Evolutionary conservation across 2,329 filamentous ascomycete species (phyloP), one percentile per base, ranked within the genome.

Genomic region (Stachybotrys elegans): DNA sequence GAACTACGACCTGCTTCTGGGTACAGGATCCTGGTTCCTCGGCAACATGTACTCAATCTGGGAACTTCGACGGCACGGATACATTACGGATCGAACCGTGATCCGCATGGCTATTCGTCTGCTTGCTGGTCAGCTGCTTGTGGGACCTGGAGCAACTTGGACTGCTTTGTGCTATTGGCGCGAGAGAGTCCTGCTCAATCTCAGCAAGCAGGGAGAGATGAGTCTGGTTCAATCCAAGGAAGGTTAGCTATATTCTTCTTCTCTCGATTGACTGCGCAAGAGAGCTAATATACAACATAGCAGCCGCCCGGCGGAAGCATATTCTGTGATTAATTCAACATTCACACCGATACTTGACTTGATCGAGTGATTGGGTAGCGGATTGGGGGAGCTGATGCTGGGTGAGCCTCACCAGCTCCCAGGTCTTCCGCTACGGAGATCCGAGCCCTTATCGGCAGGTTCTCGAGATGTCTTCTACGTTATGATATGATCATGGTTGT

Each of bases 91-190:
- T 3, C 8, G 8, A 5, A 25, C 43, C 2, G 51, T 48, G 1
- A 14, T 49, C 2, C 29, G n/a, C 20, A 46, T 47, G 0, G 38
- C 38, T 3, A 20, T 32, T 3, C 16, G 20, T 5, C 29, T 53
- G 3, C 4, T 52, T 13, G 4, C 36, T 1, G 51, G 51, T 0
- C 43, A 49, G 5, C 20, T 51, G 5, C 5, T 55, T 3, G 46
- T 55, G 22, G 56, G 57, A 0, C 48, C 55, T 3, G 49, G 51
- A 2, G 53, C 57, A 0, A 49, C 55, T 17, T 55, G 51, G 48
- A 43, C 47, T 9, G 56, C 46, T 0, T 40, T 57, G 4, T 59
- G 56, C 52, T 47, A 45, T 12, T 59, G 55, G 54, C 48, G 56
- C 2, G 56, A 59, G 32, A 22, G 14, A 5, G 22, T 22, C 13